phyloP scores from a whole-genome alignment of 2,329 filamentous ascomycete genomes.

The Malbranchea zuffiana region DNA sequence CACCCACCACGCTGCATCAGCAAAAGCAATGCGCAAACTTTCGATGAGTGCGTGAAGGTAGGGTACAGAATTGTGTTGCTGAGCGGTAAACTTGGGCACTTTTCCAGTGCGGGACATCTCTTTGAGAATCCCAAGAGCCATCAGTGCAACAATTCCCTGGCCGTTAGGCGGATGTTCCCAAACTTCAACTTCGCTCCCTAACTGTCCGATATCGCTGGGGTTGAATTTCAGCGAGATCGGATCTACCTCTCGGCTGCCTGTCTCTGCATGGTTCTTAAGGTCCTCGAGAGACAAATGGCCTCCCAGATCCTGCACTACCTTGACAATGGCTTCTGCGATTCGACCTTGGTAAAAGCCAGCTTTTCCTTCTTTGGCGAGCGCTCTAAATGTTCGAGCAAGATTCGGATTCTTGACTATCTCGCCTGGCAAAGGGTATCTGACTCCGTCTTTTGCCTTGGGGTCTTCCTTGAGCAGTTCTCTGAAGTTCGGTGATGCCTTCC shows the following conservation, averaged over 20 bases:
- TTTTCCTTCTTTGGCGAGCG: slow-evolving; percentile 70
- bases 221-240: slow-evolving; percentile 73
- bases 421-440: slow-evolving; percentile 62
- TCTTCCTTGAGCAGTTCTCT: slow-evolving; percentile 80
- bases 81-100: slow-evolving; percentile 57
- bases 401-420: slow-evolving; percentile 83
- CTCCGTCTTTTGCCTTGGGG: slow-evolving; percentile 53
- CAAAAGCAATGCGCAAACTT: slow-evolving; percentile 76
- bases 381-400: slow-evolving; percentile 68
- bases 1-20: slow-evolving; percentile 83
- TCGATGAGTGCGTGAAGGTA: slow-evolving; percentile 85
- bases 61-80: slow-evolving; percentile 69
- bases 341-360: slow-evolving; percentile 81
- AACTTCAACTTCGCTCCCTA: slow-evolving; percentile 54
- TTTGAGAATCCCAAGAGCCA: slow-evolving; percentile 86
- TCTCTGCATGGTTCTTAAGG: slow-evolving; percentile 61
- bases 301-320: slow-evolving; percentile 63
- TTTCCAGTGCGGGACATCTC: slow-evolving; percentile 65
- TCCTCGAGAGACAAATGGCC: slow-evolving; percentile 72
- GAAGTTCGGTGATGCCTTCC: slow-evolving; percentile 70
- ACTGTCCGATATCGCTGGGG: slow-evolving; percentile 48
- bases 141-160: slow-evolving; percentile 87
- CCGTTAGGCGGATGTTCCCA: slow-evolving; percentile 98
- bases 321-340: slow-evolving; percentile 69
- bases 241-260: slow-evolving; percentile 67